Evolutionary conservation across 2,329 filamentous ascomycete genomes (phyloP).

Genomic region (Pseudohalonectria lignicola): DNA sequence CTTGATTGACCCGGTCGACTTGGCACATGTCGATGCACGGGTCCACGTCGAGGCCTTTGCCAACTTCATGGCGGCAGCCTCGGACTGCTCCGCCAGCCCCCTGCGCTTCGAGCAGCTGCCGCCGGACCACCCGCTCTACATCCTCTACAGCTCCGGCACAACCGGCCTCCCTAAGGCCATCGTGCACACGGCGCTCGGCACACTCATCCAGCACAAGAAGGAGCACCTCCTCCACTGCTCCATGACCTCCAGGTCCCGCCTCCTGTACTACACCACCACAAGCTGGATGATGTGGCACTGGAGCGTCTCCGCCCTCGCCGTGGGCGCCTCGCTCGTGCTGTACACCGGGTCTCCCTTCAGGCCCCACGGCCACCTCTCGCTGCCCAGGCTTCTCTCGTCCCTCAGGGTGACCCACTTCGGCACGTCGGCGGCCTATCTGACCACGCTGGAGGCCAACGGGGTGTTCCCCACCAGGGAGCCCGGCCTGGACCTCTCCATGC

Average conservation of each 20-base stretch:
- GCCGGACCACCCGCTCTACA: slow-evolving; percentile 83
- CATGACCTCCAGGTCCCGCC: slow-evolving; percentile 56
- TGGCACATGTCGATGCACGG: no score
- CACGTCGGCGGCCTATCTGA: slow-evolving; percentile 88
- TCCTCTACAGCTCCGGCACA: slow-evolving; percentile 87
- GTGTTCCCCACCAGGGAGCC: slow-evolving; percentile 46
- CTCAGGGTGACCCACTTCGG: slow-evolving; percentile 85
- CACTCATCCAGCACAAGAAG: slow-evolving; percentile 93
- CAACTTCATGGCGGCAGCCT: slow-evolving; percentile 24
- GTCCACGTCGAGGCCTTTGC: slow-evolving; percentile 32
- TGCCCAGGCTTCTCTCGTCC: slow-evolving; percentile 72
- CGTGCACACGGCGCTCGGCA: slow-evolving; percentile 82
- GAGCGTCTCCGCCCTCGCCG: slow-evolving; percentile 77
- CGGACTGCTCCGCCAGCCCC: slow-evolving; percentile 17
- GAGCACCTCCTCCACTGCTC: slow-evolving; percentile 85
- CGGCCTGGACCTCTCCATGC: slow-evolving; percentile 44
- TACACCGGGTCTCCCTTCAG: slow-evolving; percentile 91
- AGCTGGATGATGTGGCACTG: slow-evolving; percentile 99
- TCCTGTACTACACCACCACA: slow-evolving; percentile 91
- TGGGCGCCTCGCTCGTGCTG: slow-evolving; percentile 71
- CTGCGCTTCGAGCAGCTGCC: slow-evolving; percentile 66
- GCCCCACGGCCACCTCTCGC: slow-evolving; percentile 66
- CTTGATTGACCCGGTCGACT: slow-evolving; percentile 26
- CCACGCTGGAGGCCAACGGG: slow-evolving; percentile 71
- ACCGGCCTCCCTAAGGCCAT: slow-evolving; percentile 86